Conservation (phyloP, 192 early-diverging fungal species). For the Helicostylum pulchrum region DNA sequence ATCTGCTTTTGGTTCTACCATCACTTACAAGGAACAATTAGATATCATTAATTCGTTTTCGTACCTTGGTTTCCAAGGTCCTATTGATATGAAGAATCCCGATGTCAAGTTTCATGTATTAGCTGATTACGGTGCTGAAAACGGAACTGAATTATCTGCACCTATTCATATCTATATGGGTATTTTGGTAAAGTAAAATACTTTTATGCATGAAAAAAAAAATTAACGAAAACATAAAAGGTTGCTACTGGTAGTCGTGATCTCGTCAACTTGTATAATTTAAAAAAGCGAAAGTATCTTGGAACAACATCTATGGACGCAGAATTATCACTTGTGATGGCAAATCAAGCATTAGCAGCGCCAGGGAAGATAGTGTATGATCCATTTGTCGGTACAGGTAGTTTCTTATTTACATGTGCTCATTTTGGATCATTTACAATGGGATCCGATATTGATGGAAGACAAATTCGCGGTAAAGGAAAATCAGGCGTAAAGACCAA, state of each 20-base stretch:
- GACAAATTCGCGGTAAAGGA: slow-evolving; percentile 90
- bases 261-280: slow-evolving; percentile 77
- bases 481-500: slow-evolving; percentile 71
- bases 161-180: slow-evolving; percentile 63
- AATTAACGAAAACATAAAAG: slow-evolving; percentile 19
- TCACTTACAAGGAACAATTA: slow-evolving; percentile 70
- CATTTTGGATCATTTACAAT: slow-evolving; percentile 90
- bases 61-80: slow-evolving; percentile 81
- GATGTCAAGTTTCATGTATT: slow-evolving; percentile 69
- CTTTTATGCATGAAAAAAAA: background rate
- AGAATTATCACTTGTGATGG: slow-evolving; percentile 94
- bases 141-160: background rate
- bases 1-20: slow-evolving; percentile 71
- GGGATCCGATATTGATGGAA: slow-evolving; percentile 96
- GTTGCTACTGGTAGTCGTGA: slow-evolving; percentile 70
- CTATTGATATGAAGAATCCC: slow-evolving; percentile 80
- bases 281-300: slow-evolving; percentile 93
- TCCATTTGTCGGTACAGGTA: slow-evolving; percentile 96
- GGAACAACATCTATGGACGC: slow-evolving; percentile 99
- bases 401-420: slow-evolving; percentile 89
- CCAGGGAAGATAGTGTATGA: slow-evolving; percentile 84
- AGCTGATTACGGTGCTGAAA: slow-evolving; percentile 72
- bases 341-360: slow-evolving; percentile 80
- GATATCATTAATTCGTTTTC: slow-evolving; percentile 79
- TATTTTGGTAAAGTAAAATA: slow-evolving; percentile 41